These are phyloP conservation scores for Rhizopogon sp. DNA, from an alignment of 768 basidiomycete genomes.

Conservation along the genomic window DNA sequence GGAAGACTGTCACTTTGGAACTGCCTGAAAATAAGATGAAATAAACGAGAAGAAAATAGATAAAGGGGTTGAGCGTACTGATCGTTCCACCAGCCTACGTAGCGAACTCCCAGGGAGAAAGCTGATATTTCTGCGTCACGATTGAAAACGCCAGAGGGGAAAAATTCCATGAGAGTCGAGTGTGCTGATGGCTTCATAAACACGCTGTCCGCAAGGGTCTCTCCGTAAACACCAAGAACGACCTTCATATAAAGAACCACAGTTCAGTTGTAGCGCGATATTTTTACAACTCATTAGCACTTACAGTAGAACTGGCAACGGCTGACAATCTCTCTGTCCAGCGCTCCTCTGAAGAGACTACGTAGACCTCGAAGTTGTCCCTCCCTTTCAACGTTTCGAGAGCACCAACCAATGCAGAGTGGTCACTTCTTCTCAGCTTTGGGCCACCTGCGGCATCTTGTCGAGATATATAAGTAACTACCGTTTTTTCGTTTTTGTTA, in stretches of 20 bases:
- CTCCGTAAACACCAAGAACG: conserved; percentile 54
- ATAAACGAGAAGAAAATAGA: not conserved
- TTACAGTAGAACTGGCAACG: conserved; percentile 64
- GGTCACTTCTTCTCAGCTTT: conserved; percentile 50
- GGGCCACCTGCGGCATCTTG: conserved; percentile 49
- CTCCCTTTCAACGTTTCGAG: conserved; percentile 46
- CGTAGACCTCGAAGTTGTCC: conserved; percentile 49
- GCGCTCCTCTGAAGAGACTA: conserved; percentile 45
- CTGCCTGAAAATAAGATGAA: conserved; percentile 25
- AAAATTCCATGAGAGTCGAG: conserved; percentile 73
- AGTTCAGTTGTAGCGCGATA: conserved; percentile 4
- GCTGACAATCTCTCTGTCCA: conserved; percentile 64
- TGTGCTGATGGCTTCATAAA: conserved; percentile 61
- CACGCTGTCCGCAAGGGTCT: conserved; percentile 60
- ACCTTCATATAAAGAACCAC: conserved; percentile 34
- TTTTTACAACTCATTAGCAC: conserved; percentile 14
- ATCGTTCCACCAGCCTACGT: conserved; percentile 53
- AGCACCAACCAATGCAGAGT: conserved; percentile 55
- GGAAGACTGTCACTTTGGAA: conserved; percentile 32
- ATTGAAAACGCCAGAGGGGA: conserved; percentile 60
- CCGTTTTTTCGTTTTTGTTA: conserved; percentile 30
- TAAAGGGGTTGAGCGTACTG: conserved; percentile 18
- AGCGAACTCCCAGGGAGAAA: conserved; percentile 48
- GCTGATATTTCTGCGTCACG: conserved; percentile 57
- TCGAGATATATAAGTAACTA: conserved; percentile 64